Evolutionary conservation across 2,329 filamentous ascomycete species (phyloP).

Genomic region (Penicillium olsonii): DNA sequence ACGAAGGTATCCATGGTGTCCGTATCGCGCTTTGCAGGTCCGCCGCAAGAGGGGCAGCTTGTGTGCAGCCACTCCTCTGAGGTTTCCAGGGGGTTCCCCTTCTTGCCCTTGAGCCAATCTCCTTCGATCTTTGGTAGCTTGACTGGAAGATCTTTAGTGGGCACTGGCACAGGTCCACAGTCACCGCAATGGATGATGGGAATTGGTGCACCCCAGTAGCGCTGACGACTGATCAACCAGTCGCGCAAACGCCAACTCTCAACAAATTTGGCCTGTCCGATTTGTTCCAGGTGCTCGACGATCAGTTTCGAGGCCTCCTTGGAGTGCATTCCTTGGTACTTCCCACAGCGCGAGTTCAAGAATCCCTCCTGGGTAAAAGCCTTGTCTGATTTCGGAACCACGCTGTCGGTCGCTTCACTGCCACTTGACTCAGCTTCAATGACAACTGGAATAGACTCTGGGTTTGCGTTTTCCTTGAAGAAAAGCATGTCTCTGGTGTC

Average conservation of each 20-base stretch:
- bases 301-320: conserved; percentile 63
- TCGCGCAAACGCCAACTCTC: conserved; percentile 81
- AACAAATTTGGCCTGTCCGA: conserved; percentile 60
- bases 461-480: conserved; percentile 69
- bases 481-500: conserved; percentile 77
- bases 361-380: conserved; percentile 68
- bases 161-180: conserved; percentile 79
- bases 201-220: conserved; percentile 90
- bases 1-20: conserved; percentile 98
- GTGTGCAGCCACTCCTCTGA: conserved; percentile 74
- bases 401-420: conserved; percentile 12
- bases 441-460: conserved; percentile 64
- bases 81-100: conserved; percentile 75
- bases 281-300: conserved; percentile 51
- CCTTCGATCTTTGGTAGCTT: conserved; percentile 68
- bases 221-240: conserved; percentile 88
- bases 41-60: conserved; percentile 69
- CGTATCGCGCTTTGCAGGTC: conserved; percentile 75
- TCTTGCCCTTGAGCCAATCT: conserved; percentile 68
- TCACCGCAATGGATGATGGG: conserved; percentile 78
- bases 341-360: conserved; percentile 66
- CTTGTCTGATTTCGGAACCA: conserved; percentile 42
- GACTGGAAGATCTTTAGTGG: conserved; percentile 74
- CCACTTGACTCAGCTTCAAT: conserved; percentile 49
- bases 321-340: conserved; percentile 65